Evolutionary conservation across 2,329 filamentous ascomycete genomes (phyloP).

Genomic region (Elsinoe necatrix): DNA sequence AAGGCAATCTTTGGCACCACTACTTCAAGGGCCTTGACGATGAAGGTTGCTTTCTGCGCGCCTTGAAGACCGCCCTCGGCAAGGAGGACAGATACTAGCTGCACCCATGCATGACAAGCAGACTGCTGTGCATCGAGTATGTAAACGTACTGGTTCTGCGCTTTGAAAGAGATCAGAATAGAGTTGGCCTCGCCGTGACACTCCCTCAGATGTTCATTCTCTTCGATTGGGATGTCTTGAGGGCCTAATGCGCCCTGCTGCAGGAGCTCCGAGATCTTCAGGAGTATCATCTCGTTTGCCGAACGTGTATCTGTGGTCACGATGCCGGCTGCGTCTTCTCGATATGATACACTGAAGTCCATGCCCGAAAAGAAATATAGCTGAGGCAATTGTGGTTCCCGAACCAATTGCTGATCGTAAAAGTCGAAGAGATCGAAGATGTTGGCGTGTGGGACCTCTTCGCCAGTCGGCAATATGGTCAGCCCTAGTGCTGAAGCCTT

Average conservation of each 20-base stretch:
- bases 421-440: conserved; percentile 95
- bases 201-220: conserved; percentile 19
- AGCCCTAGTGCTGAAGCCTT: conserved; percentile 66
- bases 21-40: conserved; percentile 77
- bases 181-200: conserved; percentile 52
- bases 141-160: conserved; percentile 55
- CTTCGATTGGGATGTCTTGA: conserved; percentile 25
- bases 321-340: conserved; percentile 52
- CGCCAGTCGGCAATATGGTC: conserved; percentile 57
- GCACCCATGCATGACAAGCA: conserved; percentile 74
- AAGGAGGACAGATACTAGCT: conserved; percentile 73
- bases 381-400: conserved; percentile 40
- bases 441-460: conserved; percentile 59
- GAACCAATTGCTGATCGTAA: conserved; percentile 54
- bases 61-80: conserved; percentile 72
- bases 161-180: conserved; percentile 54
- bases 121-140: conserved; percentile 50
- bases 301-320: conserved; percentile 49
- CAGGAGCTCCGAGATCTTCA: conserved; percentile 57
- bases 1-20: conserved; percentile 80
- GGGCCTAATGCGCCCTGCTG: conserved; percentile 31
- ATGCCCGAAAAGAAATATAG: conserved; percentile 57
- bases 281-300: conserved; percentile 62
- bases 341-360: conserved; percentile 58
- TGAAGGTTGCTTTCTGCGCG: conserved; percentile 63